Evolutionary conservation across 768 basidiomycete genomes (phyloP), one percentile per base, ranked within the genome.

Genomic region (Tylopilus plumbeoviolaceoides): DNA sequence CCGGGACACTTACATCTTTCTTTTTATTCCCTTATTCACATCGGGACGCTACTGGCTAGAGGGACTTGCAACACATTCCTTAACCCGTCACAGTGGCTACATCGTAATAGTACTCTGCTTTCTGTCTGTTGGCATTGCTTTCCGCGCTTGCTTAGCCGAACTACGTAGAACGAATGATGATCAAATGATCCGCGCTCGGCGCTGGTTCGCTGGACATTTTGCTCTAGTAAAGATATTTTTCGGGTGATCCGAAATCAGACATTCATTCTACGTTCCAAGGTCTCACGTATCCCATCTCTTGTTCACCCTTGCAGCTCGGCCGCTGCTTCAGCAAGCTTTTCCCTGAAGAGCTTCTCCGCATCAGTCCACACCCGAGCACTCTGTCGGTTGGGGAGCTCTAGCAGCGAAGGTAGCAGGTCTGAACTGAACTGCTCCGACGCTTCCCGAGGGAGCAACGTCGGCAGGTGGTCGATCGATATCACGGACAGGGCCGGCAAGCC

Each of bases 401-500:
- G 68, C 56, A 98, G 71, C 7, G 91, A 89, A 8, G 94, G 92
- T 31, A 95, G 74, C 23, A 98, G 78, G 70, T 95, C 92, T 3
- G 71, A 61, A 63, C 91, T 94, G 74, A 98, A 98, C 64, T 97
- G 94, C 71, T 99, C 95, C 1, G 94, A 97, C 5, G 95, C 88
- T 70, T 99, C 97, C 45, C 97, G 80, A 21, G 97, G 97, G 33
- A 99, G 79, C 53, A 98, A 74, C 25, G 95, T 97, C 10, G 97
- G 97, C 57, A 98, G 77, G 67, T 98, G 95, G 72, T 98, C 97
- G 56, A 99, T 98, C 14, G 97, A 94, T 58, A 97, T 83, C 57
- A 98, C 89, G 7, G 84, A 85, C 58, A 98, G 70, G 9, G 83
- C 70, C 7, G 89, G 87, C 53, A 84, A 81, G 28, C 75, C 84